Conservation (phyloP, 192 early-diverging fungal genomes). For the Coemansia reversa region DNA sequence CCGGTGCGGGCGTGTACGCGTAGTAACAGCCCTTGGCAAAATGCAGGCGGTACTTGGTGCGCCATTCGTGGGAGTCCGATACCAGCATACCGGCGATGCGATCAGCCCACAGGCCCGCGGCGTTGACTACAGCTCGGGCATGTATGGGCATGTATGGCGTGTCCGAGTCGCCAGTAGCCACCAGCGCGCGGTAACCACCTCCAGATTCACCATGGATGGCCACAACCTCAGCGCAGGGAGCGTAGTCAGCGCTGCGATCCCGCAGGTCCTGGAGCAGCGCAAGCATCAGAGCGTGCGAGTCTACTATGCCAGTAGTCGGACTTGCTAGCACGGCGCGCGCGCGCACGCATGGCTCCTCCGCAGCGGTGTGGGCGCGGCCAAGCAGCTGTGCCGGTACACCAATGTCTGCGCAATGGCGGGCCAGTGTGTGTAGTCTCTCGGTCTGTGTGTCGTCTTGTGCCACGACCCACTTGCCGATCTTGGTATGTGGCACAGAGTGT, state of each 20-base stretch:
- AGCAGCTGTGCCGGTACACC: constrained; percentile 60
- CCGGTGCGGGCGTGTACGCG: constrained; percentile 41
- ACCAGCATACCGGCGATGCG: constrained; percentile 57
- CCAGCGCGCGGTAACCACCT: constrained; percentile 53
- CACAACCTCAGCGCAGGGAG: constrained; percentile 52
- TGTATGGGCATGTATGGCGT: constrained; percentile 52
- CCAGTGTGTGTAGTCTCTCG: constrained; percentile 56
- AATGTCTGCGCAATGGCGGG: constrained; percentile 57
- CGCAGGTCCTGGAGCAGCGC: constrained; percentile 56
- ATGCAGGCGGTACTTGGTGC: constrained; percentile 57
- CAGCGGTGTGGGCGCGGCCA: constrained; percentile 24
- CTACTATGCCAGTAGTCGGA: constrained; percentile 79
- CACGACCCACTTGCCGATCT: constrained; percentile 80
- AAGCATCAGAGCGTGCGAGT: constrained; percentile 70
- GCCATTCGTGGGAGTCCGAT: constrained; percentile 22
- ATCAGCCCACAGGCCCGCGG: constrained; percentile 73
- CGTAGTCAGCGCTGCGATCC: constrained; percentile 60
- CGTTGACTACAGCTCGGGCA: constrained; percentile 69
- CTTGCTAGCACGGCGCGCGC: constrained; percentile 62
- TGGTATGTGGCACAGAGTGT: constrained; percentile 56
- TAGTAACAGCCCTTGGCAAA: constrained; percentile 85
- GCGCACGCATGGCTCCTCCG: constrained; percentile 63
- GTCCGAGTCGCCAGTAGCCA: constrained; percentile 51
- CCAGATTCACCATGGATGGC: constrained; percentile 32
- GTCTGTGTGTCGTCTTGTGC: constrained; percentile 58